Conservation (phyloP, 768 basidiomycete genomes). For the Kwoniella sp. region DNA sequence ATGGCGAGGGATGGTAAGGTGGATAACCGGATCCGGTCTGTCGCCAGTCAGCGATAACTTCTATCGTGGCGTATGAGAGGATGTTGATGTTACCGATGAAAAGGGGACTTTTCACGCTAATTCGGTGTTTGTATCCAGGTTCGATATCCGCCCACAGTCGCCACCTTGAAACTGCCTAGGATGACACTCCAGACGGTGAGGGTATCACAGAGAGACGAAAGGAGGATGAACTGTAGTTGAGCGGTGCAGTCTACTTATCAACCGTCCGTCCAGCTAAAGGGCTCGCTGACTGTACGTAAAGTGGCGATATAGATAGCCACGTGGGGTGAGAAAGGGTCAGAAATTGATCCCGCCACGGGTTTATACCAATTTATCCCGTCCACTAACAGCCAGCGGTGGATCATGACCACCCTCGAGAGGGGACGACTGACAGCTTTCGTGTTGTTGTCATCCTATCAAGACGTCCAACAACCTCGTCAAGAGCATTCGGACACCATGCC, state of each 20-base stretch:
- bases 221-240: no score
- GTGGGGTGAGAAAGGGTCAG: no score
- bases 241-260: no score
- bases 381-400: no score
- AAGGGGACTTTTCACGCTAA: no score
- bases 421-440: neutral
- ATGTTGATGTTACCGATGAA: neutral
- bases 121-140: no score
- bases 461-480: neutral
- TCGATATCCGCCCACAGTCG: no score
- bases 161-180: neutral
- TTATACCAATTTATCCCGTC: slow-evolving; percentile 3
- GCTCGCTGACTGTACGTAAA: no score
- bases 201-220: no score
- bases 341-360: neutral
- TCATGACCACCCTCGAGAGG: neutral
- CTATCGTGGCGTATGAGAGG: neutral
- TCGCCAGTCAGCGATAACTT: neutral
- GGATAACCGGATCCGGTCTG: neutral
- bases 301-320: no score
- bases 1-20: slow-evolving; percentile 5
- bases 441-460: slow-evolving; percentile 1
- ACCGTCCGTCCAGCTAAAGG: no score
- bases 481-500: slow-evolving; percentile 61
- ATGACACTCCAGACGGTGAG: no score